Conservation (phyloP, 305 asterid species). For the Solanum hybrid region DNA sequence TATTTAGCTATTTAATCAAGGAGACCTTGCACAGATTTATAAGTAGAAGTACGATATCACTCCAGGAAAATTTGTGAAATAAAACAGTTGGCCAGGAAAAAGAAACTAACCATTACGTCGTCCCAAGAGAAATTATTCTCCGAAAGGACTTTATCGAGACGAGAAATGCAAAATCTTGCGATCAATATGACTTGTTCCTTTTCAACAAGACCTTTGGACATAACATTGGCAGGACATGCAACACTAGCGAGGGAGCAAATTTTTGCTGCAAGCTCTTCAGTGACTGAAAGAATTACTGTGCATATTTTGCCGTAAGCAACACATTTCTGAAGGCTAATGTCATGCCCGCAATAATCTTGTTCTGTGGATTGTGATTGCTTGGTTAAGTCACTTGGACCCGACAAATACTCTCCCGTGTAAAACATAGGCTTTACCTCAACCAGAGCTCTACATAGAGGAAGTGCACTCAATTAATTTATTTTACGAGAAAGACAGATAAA, state of each 20-base stretch:
- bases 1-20: not conserved
- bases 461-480: not conserved
- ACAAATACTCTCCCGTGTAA: slow-evolving; percentile 34
- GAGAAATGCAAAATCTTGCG: slow-evolving; percentile 63
- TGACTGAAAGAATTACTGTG: slow-evolving; percentile 50
- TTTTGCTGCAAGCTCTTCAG: slow-evolving; percentile 38
- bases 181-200: slow-evolving; percentile 32
- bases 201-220: slow-evolving; percentile 10
- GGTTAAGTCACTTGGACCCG: slow-evolving; percentile 20
- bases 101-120: slow-evolving; percentile 57
- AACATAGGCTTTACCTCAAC: slow-evolving; percentile 91
- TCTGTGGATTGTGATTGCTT: slow-evolving; percentile 22
- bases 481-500: not conserved
- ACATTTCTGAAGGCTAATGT: slow-evolving; percentile 53
- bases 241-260: slow-evolving; percentile 25
- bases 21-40: not conserved
- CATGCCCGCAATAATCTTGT: slow-evolving; percentile 57
- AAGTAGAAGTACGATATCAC: not conserved
- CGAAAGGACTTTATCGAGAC: slow-evolving; percentile 43
- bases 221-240: slow-evolving; percentile 13
- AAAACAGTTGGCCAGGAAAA: not conserved
- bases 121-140: slow-evolving; percentile 60
- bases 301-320: slow-evolving; percentile 47
- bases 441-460: slow-evolving; percentile 50
- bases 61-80: not conserved